phyloP scores from a whole-genome alignment of 768 basidiomycete genomes.

The Phaffia tasmanica region DNA sequence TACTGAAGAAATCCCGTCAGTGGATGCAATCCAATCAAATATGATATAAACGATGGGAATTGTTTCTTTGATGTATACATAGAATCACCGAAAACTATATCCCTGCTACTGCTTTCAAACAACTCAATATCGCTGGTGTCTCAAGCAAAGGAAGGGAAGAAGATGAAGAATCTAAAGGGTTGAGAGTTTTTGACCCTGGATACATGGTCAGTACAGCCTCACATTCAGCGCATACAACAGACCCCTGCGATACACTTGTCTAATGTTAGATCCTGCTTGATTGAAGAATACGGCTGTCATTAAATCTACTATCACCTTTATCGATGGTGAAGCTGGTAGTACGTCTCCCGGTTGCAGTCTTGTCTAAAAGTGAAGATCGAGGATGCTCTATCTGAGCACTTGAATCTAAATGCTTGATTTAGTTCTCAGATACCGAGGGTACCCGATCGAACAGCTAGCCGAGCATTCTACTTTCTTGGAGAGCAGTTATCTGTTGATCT shows the following conservation, averaged over 20 bases:
- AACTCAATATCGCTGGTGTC: slow-evolving; percentile 51
- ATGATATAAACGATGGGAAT: neutral
- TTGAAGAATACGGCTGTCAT: slow-evolving; percentile 37
- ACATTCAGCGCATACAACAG: neutral
- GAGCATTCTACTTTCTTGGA: slow-evolving; percentile 69
- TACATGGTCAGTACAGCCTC: neutral
- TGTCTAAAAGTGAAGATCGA: neutral
- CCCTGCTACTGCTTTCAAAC: slow-evolving; percentile 69
- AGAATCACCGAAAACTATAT: slow-evolving; percentile 75
- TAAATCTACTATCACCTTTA: slow-evolving; percentile 58
- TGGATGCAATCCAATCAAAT: neutral
- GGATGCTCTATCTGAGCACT: neutral
- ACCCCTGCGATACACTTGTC: neutral
- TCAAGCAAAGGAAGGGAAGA: slow-evolving; percentile 28
- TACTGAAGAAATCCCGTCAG: neutral
- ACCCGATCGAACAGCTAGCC: slow-evolving; percentile 85
- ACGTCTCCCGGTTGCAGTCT: slow-evolving; percentile 29
- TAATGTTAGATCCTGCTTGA: neutral
- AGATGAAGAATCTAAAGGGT: slow-evolving; percentile 26
- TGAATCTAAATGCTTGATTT: neutral
- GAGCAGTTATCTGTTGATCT: slow-evolving; percentile 74
- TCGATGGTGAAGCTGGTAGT: slow-evolving; percentile 80
- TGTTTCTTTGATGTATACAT: neutral
- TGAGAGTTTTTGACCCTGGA: slow-evolving; percentile 7
- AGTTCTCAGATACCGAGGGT: slow-evolving; percentile 49